These are phyloP conservation scores for Fusarium longipes DNA, from an alignment of 2,329 filamentous ascomycete species.

Conservation along the genomic window DNA sequence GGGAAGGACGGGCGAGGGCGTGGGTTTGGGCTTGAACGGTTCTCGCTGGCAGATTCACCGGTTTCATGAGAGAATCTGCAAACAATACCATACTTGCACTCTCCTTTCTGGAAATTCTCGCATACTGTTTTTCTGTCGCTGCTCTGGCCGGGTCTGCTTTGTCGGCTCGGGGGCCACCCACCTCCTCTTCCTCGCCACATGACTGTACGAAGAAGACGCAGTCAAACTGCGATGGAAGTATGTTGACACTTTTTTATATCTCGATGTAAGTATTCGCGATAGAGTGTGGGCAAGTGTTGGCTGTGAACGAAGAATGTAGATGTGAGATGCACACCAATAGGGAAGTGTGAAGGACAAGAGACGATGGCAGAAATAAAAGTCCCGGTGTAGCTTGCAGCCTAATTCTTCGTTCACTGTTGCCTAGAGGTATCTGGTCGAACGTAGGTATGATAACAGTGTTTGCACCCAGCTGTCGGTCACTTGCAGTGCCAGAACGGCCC, in stretches of 20 bases:
- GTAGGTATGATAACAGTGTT: too few species aligned
- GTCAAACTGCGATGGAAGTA: not conserved
- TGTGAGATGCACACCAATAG: too few species aligned
- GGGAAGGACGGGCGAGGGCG: not conserved
- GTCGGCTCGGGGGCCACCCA: not conserved
- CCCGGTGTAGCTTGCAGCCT: too few species aligned
- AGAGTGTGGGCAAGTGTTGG: not conserved
- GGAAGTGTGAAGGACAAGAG: too few species aligned
- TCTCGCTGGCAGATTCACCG: too few species aligned
- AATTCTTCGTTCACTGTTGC: not conserved
- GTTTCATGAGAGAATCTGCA: slow-evolving; percentile 13
- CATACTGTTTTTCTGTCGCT: not conserved
- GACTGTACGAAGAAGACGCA: not conserved
- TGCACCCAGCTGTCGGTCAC: not conserved
- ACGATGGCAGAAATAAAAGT: too few species aligned
- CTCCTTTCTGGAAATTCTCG: not conserved
- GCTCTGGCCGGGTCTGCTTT: not conserved
- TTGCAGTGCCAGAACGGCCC: not conserved
- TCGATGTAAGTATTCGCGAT: not conserved
- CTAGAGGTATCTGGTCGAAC: too few species aligned
- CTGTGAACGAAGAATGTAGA: not conserved
- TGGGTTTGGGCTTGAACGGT: too few species aligned
- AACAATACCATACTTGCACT: not conserved
- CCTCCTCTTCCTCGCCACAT: slow-evolving; percentile 1
- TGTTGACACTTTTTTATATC: not conserved